Conservation (phyloP, 2,329 filamentous ascomycete species). For the Colletotrichum navitas region DNA sequence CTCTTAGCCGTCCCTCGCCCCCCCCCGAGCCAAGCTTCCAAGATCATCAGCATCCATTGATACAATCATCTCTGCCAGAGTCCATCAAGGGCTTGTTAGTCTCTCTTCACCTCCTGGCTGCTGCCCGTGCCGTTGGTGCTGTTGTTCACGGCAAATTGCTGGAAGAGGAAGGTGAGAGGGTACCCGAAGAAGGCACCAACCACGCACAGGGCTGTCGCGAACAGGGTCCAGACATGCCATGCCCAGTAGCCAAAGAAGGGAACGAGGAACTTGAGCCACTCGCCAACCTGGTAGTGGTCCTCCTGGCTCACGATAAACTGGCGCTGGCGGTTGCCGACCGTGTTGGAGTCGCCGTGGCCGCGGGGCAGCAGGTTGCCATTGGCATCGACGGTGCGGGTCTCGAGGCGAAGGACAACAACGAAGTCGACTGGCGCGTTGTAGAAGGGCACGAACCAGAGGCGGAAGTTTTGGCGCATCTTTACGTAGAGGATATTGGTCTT, state of each 20-base stretch:
- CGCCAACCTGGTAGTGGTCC: slow-evolving; percentile 83
- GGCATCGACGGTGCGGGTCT: slow-evolving; percentile 54
- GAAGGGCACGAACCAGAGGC: slow-evolving; percentile 82
- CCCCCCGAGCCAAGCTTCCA: neutral
- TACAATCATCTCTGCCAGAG: neutral
- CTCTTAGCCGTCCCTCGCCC: neutral
- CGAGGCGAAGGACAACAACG: slow-evolving; percentile 75
- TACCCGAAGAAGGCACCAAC: slow-evolving; percentile 55
- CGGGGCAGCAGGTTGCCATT: slow-evolving; percentile 43
- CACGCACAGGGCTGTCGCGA: slow-evolving; percentile 74
- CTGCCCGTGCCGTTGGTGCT: slow-evolving; percentile 7
- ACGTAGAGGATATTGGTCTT: slow-evolving; percentile 73
- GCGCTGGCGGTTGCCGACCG: slow-evolving; percentile 65
- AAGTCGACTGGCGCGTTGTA: slow-evolving; percentile 77
- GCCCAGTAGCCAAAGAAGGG: slow-evolving; percentile 70
- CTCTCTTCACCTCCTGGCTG: slow-evolving; percentile 24
- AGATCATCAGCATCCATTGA: neutral
- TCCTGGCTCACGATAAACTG: slow-evolving; percentile 84
- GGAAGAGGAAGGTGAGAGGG: slow-evolving; percentile 34
- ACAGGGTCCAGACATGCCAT: slow-evolving; percentile 70
- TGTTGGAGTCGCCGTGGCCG: slow-evolving; percentile 36
- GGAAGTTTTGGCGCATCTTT: slow-evolving; percentile 79
- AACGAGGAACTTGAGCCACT: slow-evolving; percentile 79
- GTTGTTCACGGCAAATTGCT: slow-evolving; percentile 12
- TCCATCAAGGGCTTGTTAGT: neutral